These are phyloP conservation scores for Urtica urens DNA, from an alignment of 306 rosid species.

Conservation along the genomic window DNA sequence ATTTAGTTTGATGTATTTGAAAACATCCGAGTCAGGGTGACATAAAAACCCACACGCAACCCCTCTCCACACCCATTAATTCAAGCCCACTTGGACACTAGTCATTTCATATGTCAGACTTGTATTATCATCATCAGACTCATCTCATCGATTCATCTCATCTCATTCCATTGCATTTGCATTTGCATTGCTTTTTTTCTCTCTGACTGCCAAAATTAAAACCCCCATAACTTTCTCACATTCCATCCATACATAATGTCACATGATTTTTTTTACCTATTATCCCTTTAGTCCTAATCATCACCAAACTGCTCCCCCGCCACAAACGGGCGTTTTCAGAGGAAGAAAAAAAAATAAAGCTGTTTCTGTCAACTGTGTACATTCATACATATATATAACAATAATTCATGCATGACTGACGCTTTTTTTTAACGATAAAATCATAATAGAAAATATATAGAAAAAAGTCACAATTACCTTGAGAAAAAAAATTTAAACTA, in stretches of 20 bases:
- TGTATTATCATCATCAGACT: slow-evolving; percentile 27
- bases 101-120: slow-evolving; percentile 63
- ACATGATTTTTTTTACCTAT: slow-evolving; percentile 17
- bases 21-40: slow-evolving; percentile 26
- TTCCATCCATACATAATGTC: slow-evolving; percentile 28
- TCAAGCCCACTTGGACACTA: slow-evolving; percentile 53
- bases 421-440: slow-evolving; percentile 15
- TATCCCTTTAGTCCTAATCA: slow-evolving; percentile 38
- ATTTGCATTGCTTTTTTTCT: not conserved
- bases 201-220: slow-evolving; percentile 6
- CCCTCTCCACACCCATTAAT: slow-evolving; percentile 66
- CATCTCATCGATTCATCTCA: not conserved
- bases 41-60: slow-evolving; percentile 46
- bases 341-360: not conserved
- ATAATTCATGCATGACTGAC: slow-evolving; percentile 49
- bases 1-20: no score
- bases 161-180: not conserved
- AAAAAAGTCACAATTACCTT: no score
- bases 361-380: slow-evolving; percentile 9
- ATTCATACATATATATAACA: slow-evolving; percentile 27
- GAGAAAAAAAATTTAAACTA: slow-evolving; percentile 6
- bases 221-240: slow-evolving; percentile 64
- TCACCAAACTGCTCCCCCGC: slow-evolving; percentile 75
- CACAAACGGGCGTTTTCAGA: slow-evolving; percentile 32
- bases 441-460: no score